Base-by-base conservation (phyloP, 345 rosid species). In the Kandelia obovata region DNA sequence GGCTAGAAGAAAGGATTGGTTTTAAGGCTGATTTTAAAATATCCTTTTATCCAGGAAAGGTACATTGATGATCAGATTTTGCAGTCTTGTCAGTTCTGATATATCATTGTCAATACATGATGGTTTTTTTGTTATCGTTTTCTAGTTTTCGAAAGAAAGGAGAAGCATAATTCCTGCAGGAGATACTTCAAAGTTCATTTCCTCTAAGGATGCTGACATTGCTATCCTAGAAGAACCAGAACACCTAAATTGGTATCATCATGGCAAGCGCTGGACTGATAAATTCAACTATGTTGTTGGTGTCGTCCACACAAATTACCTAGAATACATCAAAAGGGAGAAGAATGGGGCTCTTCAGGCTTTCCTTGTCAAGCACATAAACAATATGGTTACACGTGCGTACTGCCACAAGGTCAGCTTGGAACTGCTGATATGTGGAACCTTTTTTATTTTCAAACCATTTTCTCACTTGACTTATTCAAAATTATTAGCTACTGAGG, bases 41-140 rank as follows among this genome's bases (percentile, higher is more conserved):
- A 71, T 95, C 99, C 61, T 95, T 95, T 77, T 95, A 95, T 80
- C 97, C 99, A 0, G 97, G 99, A 82, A 95, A 87, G 96, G 99
- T 95, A 84, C 5, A 37, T 53, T 63, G 62, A 64, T 72, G 62
- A 68, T 58, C 26, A 37, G 52, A 35, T 58, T 62, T 7, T 61
- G 53, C 51, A n/a, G 26, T 65, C 37, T 7, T 34, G 37, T 39
- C 39, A 58, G 21, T 64, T 6, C 31, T 73, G 47, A 28, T 25
- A 20, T 64, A 47, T 1, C 57, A 5, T 47, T 25, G n/a, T 16
- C n/a, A 39, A 31, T 47, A 58, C 15, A 39, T 72, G 73, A 73
- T 51, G 28, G 49, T 46, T 34, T 69, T 65, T 23, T 73, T 67
- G 51, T 65, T 28, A 15, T 68, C 66, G 57, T 75, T 59, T 75